Percentiles rank a stretch among this genome's conserved stretches.
These are phyloP conservation scores for Eimeria zaria DNA, from an alignment of 169 alveolate species.

Conservation along the genomic window DNA sequence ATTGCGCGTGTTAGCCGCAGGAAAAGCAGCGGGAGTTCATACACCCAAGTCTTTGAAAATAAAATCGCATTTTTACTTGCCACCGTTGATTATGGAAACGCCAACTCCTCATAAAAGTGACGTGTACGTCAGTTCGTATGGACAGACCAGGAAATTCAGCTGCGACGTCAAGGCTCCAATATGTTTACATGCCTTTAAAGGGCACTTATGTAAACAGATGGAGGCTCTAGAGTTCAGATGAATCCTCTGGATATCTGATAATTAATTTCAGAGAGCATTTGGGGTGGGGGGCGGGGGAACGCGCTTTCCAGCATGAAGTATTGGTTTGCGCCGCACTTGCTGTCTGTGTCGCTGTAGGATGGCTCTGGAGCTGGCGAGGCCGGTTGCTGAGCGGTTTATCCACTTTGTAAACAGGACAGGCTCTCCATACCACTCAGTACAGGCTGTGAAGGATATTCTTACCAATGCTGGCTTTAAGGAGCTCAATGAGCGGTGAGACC, in stretches of 20 bases:
- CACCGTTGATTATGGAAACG: not conserved
- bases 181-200: not conserved
- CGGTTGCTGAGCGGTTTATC: conserved; percentile 85
- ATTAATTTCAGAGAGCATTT: not conserved
- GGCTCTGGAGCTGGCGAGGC: conserved; percentile 71
- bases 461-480: conserved; percentile 83
- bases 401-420: conserved; percentile 90
- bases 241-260: not conserved
- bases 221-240: not conserved
- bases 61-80: not conserved
- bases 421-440: conserved; percentile 92
- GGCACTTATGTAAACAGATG: not conserved
- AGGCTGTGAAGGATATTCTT: conserved; percentile 84
- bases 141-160: not conserved
- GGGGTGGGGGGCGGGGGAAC: too few species aligned
- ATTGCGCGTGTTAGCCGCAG: not conserved
- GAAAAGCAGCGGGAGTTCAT: not conserved
- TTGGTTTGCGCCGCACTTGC: not conserved
- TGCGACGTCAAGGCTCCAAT: not conserved
- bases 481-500: conserved; percentile 83
- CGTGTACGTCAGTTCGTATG: not conserved
- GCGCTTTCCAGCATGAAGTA: not conserved
- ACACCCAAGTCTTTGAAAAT: not conserved
- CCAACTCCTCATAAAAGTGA: not conserved
- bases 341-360: conserved; percentile 3